A percentile compares a stretch with the other conserved stretches of the same genome.
Evolutionary conservation across 164 flowering plant species (phyloP).

Genomic region (Dillenia suffruticosa): DNA sequence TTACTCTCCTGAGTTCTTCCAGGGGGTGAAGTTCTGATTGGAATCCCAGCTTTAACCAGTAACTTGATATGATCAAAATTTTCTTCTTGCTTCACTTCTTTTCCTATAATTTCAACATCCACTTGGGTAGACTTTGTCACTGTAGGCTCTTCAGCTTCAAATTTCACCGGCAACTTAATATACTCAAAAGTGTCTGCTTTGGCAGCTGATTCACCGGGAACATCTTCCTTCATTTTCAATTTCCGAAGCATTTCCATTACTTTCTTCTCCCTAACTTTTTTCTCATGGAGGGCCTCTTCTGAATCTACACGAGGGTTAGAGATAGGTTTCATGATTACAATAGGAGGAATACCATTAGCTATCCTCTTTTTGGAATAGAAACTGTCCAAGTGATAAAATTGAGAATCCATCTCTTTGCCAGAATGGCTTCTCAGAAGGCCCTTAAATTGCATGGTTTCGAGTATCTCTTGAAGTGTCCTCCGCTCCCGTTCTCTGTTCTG

Average conservation of each 20-base stretch:
- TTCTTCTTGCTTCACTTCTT: constrained; percentile 4
- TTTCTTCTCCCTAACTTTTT: constrained; percentile 14
- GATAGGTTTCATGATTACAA: constrained; percentile 73
- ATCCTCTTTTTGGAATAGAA: constrained; percentile 13
- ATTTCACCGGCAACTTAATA: constrained; percentile 5
- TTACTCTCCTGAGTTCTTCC: constrained; percentile 10
- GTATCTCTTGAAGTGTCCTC: constrained; percentile 49
- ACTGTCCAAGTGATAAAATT: constrained; percentile 4
- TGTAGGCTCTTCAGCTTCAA: constrained; percentile 14
- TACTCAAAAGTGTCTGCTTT: constrained; percentile 3
- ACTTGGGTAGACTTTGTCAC: constrained; percentile 7
- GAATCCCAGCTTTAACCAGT: neutral
- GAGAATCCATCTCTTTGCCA: constrained; percentile 10
- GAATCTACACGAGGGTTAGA: constrained; percentile 13
- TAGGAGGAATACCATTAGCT: constrained; percentile 46
- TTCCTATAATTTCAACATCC: too few relatives aligned
- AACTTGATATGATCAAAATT: constrained; percentile 7
- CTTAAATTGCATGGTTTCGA: constrained; percentile 48
- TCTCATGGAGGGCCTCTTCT: constrained; percentile 5
- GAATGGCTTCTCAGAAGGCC: constrained; percentile 40
- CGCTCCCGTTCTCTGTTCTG: constrained; percentile 20
- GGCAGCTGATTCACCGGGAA: constrained; percentile 4
- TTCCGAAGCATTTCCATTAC: constrained; percentile 16
- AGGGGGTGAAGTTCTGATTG: constrained; percentile 1
- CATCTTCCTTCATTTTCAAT: constrained; percentile 21